These are phyloP conservation scores for Solanum rostratum DNA, from an alignment of 257 asterid species.

Conservation along the genomic window DNA sequence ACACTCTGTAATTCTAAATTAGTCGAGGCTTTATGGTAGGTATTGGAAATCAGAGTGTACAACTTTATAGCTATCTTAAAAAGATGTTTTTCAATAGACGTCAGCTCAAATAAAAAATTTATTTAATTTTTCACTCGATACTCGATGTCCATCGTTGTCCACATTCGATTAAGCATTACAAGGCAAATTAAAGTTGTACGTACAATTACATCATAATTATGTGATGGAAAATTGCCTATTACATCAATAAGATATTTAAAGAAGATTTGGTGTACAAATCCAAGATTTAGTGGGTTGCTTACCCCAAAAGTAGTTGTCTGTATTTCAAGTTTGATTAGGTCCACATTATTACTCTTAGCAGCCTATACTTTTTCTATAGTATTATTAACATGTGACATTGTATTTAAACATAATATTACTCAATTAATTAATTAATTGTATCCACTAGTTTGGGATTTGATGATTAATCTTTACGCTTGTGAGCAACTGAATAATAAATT, in stretches of 20 bases:
- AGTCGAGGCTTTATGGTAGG: background rate
- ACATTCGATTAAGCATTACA: background rate
- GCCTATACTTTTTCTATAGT: background rate
- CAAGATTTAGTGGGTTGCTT: constrained; percentile 12
- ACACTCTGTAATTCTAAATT: accelerated
- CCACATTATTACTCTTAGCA: background rate
- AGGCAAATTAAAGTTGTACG: background rate
- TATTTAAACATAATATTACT: background rate
- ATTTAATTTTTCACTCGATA: too few species aligned
- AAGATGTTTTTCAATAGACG: too few species aligned
- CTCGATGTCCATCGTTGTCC: too few species aligned
- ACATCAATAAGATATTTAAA: background rate
- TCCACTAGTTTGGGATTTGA: background rate
- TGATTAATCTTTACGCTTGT: background rate
- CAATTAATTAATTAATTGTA: background rate
- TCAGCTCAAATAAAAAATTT: background rate
- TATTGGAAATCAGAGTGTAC: background rate
- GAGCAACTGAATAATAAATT: background rate
- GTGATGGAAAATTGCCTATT: background rate
- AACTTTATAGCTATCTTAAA: background rate
- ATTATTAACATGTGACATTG: constrained; percentile 4
- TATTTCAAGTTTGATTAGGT: background rate
- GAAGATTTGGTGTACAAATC: constrained; percentile 10
- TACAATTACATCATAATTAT: background rate
- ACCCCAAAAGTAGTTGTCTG: constrained; percentile 1